Evolutionary conservation across 2,329 filamentous ascomycete species (phyloP).

Genomic region (Zelopaecilomyces penicillatus): DNA sequence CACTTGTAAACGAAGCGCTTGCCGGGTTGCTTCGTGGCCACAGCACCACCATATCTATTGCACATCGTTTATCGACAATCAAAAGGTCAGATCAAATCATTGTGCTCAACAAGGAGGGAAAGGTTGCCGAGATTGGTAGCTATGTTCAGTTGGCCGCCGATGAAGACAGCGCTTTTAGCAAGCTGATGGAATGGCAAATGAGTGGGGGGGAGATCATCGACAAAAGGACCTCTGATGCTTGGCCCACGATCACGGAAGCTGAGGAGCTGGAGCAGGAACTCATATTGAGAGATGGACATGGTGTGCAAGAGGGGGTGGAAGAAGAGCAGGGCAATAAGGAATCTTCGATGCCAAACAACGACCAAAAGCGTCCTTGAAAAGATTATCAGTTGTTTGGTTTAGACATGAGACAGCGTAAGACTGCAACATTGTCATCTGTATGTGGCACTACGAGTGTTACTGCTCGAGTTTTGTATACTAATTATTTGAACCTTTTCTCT

Average conservation of each 20-base stretch:
- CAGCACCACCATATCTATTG: constrained; percentile 96
- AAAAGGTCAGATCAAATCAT: constrained; percentile 93
- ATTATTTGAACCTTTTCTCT: no score
- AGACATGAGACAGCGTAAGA: no score
- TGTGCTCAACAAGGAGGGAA: constrained; percentile 77
- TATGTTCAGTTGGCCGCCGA: constrained; percentile 69
- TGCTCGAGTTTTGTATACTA: no score
- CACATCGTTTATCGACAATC: constrained; percentile 91
- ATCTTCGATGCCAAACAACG: constrained; percentile 2
- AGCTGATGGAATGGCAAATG: constrained; percentile 98
- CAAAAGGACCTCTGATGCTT: constrained; percentile 24
- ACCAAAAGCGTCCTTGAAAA: constrained; percentile 2
- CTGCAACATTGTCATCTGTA: no score
- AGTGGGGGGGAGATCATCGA: constrained; percentile 63
- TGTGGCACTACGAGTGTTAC: no score
- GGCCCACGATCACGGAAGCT: constrained; percentile 38
- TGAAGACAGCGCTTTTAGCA: constrained; percentile 76
- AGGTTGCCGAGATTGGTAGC: constrained; percentile 82
- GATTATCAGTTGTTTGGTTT: no score
- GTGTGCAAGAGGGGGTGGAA: constrained; percentile 19
- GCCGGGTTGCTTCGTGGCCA: constrained; percentile 71
- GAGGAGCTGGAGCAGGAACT: constrained; percentile 43
- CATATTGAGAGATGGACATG: constrained; percentile 21
- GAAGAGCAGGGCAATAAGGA: constrained; percentile 9
- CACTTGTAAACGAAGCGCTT: constrained; percentile 86